phyloP scores from a whole-genome alignment of 2,329 filamentous ascomycete genomes.

The Nothomitra cinnamomea region DNA sequence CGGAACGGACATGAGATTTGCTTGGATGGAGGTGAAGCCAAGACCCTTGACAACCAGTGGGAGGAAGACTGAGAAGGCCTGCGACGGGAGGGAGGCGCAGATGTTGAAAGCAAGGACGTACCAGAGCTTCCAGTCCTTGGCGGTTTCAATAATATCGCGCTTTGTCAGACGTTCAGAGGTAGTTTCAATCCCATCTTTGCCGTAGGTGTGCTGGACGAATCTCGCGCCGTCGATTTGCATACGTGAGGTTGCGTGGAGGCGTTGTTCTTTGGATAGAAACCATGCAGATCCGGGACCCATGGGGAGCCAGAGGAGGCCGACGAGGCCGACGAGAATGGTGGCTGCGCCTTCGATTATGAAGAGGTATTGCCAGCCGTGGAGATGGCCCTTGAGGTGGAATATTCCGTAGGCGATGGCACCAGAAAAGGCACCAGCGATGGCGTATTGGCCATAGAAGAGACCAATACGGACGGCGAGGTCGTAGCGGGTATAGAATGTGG shows the following conservation, averaged over 20 bases:
- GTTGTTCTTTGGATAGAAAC: constrained; percentile 23
- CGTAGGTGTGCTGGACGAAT: background rate
- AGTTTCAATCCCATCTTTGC: constrained; percentile 5
- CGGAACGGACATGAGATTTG: constrained; percentile 17
- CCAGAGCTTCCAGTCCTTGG: constrained; percentile 23
- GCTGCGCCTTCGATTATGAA: constrained; percentile 28
- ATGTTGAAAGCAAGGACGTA: constrained; percentile 19
- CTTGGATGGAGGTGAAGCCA: constrained; percentile 13
- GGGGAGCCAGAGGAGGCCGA: constrained; percentile 24
- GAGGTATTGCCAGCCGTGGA: constrained; percentile 27
- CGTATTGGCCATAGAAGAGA: constrained; percentile 39
- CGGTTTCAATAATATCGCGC: constrained; percentile 18
- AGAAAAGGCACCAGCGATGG: constrained; percentile 38
- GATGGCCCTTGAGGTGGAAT: constrained; percentile 21
- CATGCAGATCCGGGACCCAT: constrained; percentile 21
- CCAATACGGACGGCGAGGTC: constrained; percentile 37
- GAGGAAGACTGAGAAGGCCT: constrained; percentile 20
- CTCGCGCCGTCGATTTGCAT: constrained; percentile 19
- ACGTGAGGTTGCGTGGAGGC: constrained; percentile 20
- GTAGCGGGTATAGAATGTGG: constrained; percentile 39
- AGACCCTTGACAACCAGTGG: constrained; percentile 17
- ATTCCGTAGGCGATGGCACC: constrained; percentile 30
- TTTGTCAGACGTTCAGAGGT: constrained; percentile 11
- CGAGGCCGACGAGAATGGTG: constrained; percentile 22
- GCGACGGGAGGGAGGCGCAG: constrained; percentile 18